Percentiles rank a stretch among this genome's conserved stretches.
Evolutionary conservation across 805 yeast species (phyloP).

Genomic region (Spathaspora girioi): DNA sequence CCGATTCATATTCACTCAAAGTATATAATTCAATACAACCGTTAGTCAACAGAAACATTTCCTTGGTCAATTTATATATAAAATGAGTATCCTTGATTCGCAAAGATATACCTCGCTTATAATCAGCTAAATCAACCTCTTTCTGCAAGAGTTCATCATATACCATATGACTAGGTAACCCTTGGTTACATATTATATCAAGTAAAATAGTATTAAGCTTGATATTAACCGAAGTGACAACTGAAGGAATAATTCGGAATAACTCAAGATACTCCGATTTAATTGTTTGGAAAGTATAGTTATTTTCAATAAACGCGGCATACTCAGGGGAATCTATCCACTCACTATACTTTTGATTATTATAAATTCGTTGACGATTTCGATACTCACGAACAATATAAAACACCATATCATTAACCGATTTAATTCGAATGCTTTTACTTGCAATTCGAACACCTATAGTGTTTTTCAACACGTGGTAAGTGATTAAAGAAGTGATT

Average conservation of each 20-base stretch:
- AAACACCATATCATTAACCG: constrained; percentile 36
- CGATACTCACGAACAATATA: constrained; percentile 29
- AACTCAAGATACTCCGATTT: constrained; percentile 16
- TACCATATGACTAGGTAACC: constrained; percentile 30
- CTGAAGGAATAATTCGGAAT: constrained; percentile 27
- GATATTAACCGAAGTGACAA: constrained; percentile 22
- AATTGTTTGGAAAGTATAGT: not conserved
- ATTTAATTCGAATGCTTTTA: constrained; percentile 25
- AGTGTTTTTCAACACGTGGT: constrained; percentile 19
- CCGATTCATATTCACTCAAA: constrained; percentile 35
- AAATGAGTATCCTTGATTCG: constrained; percentile 18
- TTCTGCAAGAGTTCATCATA: constrained; percentile 18
- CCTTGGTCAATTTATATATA: constrained; percentile 18
- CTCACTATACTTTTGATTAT: constrained; percentile 22
- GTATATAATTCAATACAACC: constrained; percentile 29
- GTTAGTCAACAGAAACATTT: constrained; percentile 17
- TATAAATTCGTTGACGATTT: constrained; percentile 22
- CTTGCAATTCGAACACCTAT: constrained; percentile 20
- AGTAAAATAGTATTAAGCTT: constrained; percentile 24
- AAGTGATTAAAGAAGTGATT: constrained; percentile 21
- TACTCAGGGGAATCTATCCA: not conserved
- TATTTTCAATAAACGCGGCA: not conserved
- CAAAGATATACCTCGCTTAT: constrained; percentile 35
- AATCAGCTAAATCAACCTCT: constrained; percentile 32
- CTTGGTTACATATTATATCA: constrained; percentile 38